Base-by-base conservation (phyloP, 306 rosid species). In the Vigna nakashimae region DNA sequence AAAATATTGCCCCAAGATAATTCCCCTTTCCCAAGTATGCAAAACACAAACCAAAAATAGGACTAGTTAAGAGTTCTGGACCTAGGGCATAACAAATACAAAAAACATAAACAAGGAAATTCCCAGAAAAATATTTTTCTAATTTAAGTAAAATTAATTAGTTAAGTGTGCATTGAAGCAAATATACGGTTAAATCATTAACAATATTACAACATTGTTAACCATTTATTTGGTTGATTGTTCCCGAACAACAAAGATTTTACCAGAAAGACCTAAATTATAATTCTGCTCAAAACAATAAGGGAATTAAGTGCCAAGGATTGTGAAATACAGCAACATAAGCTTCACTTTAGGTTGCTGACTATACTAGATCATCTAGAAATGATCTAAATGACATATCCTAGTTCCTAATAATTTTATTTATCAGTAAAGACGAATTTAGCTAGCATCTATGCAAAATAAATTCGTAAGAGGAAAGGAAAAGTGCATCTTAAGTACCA, bases 291-390 rank as follows among this genome's bases (percentile, higher is more conserved):
- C 4, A 49, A 34, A 49, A 38, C 45, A 74, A 64, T 22, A 14
- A 7, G 32, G 17, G 36, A 64, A 76, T 36, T 64, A 79, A 62
- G 45, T 42, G 68, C 71, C 48, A 55, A 22, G 15, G 48, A 4
- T 58, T 10, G 45, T 14, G 32, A 34, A 16, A 24, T 53, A 38
- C 34, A 34, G 38, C 7, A 34, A 34, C 38, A 34, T 34, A 34
- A 34, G 38, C 38, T 7, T 42, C 1, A 56, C 32, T 67, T 55
- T 77, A 46, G 26, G 11, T 16, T 42, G 34, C 34, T 3, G 34
- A 30, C 34, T 30, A 4, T 7, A 34, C 13, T 30, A 30, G 34
- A 30, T 3, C 38, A 26, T 43, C 49, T 58, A 56, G 12, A 42
- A 38, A 26, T 56, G 55, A 53, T 28, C 32, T 51, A 9, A 65